These are phyloP conservation scores for Kodamaea derodonti DNA, from an alignment of 1,139 yeast genomes.

Conservation along the genomic window DNA sequence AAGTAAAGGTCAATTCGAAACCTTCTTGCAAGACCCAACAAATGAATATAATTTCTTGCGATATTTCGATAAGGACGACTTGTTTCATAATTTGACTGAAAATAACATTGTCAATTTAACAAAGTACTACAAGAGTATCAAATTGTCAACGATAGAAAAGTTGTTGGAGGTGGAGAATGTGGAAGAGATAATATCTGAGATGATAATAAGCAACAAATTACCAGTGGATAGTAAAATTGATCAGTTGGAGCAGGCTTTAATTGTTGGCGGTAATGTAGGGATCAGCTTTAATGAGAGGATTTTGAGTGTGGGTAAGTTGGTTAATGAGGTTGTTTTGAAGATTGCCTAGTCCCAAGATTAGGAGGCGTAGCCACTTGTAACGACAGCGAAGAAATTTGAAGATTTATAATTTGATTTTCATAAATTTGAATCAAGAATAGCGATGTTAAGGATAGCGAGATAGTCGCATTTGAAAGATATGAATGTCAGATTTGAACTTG, in stretches of 20 bases:
- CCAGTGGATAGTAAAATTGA: conserved; percentile 30
- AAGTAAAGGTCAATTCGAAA: conserved; percentile 14
- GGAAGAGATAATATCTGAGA: conserved; percentile 25
- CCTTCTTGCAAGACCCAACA: conserved; percentile 13
- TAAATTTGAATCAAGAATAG: too few species aligned
- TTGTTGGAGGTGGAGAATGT: conserved; percentile 15
- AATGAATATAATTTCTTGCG: conserved; percentile 10
- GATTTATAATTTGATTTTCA: neutral
- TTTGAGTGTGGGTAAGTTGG: conserved; percentile 20
- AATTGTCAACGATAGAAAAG: conserved; percentile 14
- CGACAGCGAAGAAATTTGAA: too few species aligned
- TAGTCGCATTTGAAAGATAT: too few species aligned
- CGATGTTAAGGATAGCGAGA: too few species aligned
- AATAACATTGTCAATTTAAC: conserved; percentile 29
- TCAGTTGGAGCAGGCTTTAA: conserved; percentile 25
- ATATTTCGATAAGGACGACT: conserved; percentile 11
- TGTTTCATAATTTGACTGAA: conserved; percentile 28
- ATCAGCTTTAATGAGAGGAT: conserved; percentile 18
- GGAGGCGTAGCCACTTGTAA: too few species aligned
- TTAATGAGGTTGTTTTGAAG: conserved; percentile 13
- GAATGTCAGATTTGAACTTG: too few species aligned
- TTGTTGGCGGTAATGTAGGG: conserved; percentile 19
- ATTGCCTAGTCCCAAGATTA: too few species aligned
- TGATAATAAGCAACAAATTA: conserved; percentile 34
- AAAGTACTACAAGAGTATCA: conserved; percentile 27